Base-by-base conservation (phyloP, 2,329 filamentous ascomycete species). In the Zymoseptoria ardabiliae region DNA sequence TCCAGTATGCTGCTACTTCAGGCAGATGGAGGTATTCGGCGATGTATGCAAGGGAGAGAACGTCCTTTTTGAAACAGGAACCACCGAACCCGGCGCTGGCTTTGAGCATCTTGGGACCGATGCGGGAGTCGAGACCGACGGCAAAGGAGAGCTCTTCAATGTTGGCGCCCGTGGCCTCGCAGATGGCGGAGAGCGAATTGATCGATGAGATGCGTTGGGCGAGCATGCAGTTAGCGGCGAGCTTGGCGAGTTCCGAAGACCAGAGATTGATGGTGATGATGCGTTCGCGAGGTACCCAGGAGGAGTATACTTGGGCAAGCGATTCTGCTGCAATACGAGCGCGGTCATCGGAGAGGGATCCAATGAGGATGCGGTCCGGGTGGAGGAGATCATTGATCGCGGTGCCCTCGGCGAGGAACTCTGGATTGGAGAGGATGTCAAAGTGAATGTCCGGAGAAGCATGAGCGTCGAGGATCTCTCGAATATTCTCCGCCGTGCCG, bases 31-130 rank as follows among this genome's bases (percentile, higher is more conserved):
- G 78, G 2, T 82, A 84, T 67, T 90, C 85, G 17, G 89, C 85
- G 28, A 92, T 79, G 74, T 92, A 91, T 19, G 86, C 82, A 45
- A 93, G 76, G 72, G 83, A 88, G 54, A 89, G 78, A 50, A 91
- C 83, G 69, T 93, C 89, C 74, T 93, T 93, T 73, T 87, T 85
- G 79, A 93, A 91, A 74, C 89, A 93, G 61, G 85, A 88, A 20
- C 89, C 89, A 57, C 89, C 89, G 68, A 92, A 93, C 17, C 89
- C 89, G 35, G 91, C 82, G 48, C 85, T 86, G 7, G 89, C 85
- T 73, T 88, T 86, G 49, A 93, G 78, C 74, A 91, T 89, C 71
- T 86, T 84, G 62, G 82, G 78, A 6, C 89, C 89, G 59, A 93
- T 89, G 54, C 89, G 82, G 7, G 80, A 79, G 68, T 93, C 89